Base-by-base conservation (phyloP, 768 basidiomycete species). In the Punctularia strigosozonata region DNA sequence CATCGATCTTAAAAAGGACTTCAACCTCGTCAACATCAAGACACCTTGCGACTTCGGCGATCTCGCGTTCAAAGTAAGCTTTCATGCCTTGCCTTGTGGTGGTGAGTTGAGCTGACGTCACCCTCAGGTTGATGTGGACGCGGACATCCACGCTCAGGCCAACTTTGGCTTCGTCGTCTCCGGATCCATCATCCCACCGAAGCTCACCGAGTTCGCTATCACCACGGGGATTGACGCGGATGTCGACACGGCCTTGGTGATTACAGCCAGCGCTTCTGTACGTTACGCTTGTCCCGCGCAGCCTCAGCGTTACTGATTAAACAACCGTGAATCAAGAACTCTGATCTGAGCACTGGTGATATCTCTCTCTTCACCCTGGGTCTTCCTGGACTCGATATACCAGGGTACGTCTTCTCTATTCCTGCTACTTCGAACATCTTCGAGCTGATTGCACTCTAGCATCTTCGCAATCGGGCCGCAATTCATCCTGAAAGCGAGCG, bases 321-420 rank as follows among this genome's bases (percentile, higher is more conserved):
- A n/a, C n/a, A n/a, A n/a, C n/a, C n/a, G n/a, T n/a, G n/a, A n/a
- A n/a, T n/a, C n/a, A n/a, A n/a, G n/a, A n/a, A n/a, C n/a, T n/a
- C n/a, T n/a, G n/a, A n/a, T n/a, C n/a, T n/a, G n/a, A n/a, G n/a
- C n/a, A 62, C 68, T 0, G 70, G 66, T 4, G 61, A 59, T 30
- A 53, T 68, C 37, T 47, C 50, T 13, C 47, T 75, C 10, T 57
- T 68, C 28, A 50, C 61, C 36, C 44, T 64, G 23, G 65, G 65
- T 1, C 56, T 75, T 39, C 68, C 68, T 2, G 71, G 68, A 5
- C 56, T 73, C 14, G 62, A 67, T 46, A 62, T 74, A 50, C 68
- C 70, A 31, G 69, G 64, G 68, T 68, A 51, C n/a, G 5, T 5
- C 20, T 24, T 28, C 23, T 37, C 24, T 22, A 21, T 12, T 14